Base-by-base conservation (phyloP, 176 grass and related monocot genomes). In the Areca catechu region DNA sequence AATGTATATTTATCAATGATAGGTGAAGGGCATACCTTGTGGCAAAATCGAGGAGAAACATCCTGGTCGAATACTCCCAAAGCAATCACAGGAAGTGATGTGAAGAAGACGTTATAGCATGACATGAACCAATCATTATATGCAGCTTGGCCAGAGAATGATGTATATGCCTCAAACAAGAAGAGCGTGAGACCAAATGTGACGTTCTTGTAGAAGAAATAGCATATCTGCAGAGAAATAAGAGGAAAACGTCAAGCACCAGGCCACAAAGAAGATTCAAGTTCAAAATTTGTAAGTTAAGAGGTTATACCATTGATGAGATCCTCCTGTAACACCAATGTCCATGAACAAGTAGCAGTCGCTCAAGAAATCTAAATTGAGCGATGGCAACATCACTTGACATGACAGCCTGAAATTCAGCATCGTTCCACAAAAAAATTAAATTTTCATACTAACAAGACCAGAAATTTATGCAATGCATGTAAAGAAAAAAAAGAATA, bases 251-350 rank as follows among this genome's bases (percentile, higher is more conserved):
- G 65, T 67, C 51, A 55, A 37, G 3, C 51, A 43, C 34, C 10
- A 14, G 34, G 34, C 34, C 3, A 10, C 7, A 67, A 56, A 55
- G 16, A 30, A 54, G 27, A 54, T 43, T 43, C 34, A 43, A 43
- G 34, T 14, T 12, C 6, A 43, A 43, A 14, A 43, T 43, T 12
- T 43, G 6, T 3, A 10, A 43, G 34, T 43, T 10, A 15, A 24
- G 51, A 49, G 54, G 22, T 22, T 22, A 50, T 74, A 95, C 90
- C 92, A 90, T 90, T 1, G 83, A 86, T 12, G 92, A 60, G 53
- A 96, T 96, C 81, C 92, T 84, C 62, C 83, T 83, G 2, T 96
- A 96, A 59, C 92, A 96, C 92, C 92, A 96, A 58, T 96, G 92
- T 1, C 92, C 92, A 67, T 96, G 92, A 24, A 96, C 92, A 15